Percentiles rank a stretch among this genome's conserved stretches.
phyloP scores from a whole-genome alignment of 768 basidiomycete species.

The Boletus barrowsii region DNA sequence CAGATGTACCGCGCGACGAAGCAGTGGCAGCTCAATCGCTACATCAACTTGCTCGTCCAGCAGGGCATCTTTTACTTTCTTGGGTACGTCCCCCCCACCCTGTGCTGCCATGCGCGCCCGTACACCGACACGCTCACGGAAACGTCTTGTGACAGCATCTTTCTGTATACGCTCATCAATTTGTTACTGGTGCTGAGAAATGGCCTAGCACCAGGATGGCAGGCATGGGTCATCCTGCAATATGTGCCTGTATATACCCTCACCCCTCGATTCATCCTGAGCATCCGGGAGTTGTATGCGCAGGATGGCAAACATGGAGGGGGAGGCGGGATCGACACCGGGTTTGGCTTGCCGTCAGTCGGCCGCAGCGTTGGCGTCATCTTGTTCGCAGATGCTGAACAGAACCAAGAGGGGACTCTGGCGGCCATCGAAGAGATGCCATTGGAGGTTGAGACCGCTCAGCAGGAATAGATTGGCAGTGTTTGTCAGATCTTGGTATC shows the following conservation, averaged over 20 bases:
- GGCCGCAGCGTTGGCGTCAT: not conserved
- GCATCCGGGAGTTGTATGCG: not conserved
- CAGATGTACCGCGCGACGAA: not conserved
- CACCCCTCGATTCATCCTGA: not conserved
- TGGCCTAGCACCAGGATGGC: not conserved
- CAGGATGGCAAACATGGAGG: not conserved
- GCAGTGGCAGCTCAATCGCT: not conserved
- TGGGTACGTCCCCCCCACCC: not conserved
- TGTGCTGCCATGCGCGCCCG: no score
- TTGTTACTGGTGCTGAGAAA: not conserved
- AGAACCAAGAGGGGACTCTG: not conserved
- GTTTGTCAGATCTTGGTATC: no score
- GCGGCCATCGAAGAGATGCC: not conserved
- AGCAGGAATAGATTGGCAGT: no score
- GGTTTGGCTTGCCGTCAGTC: not conserved
- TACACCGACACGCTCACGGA: not conserved
- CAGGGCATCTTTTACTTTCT: not conserved
- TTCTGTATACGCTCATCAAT: not conserved
- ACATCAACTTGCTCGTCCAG: not conserved
- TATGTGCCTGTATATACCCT: not conserved
- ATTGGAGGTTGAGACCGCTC: no score
- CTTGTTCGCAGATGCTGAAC: not conserved
- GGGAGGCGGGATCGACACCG: not conserved
- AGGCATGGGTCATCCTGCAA: not conserved
- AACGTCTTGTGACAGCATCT: not conserved